Evolutionary conservation across 116 monocot genomes (phyloP).

Genomic region (Iris pallida): DNA sequence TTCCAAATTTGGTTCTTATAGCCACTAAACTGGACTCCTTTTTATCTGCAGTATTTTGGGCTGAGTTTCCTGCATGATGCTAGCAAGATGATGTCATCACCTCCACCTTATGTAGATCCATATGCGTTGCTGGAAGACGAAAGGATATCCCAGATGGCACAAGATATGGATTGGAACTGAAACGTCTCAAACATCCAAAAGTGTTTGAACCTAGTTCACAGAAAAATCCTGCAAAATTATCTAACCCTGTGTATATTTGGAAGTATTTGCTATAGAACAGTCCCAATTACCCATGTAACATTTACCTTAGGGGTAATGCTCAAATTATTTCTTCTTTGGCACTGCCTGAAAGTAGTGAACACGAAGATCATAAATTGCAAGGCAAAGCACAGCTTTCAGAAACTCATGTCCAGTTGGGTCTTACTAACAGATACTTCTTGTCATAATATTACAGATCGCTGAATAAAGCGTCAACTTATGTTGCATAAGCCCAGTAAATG

Average conservation of each 20-base stretch:
- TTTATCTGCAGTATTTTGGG: slow-evolving; percentile 65
- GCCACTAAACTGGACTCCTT: not conserved
- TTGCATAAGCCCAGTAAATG: too few relatives aligned
- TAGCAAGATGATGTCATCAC: slow-evolving; percentile 38
- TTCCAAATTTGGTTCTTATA: too few relatives aligned
- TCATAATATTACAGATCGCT: too few relatives aligned
- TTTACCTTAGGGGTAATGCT: not conserved
- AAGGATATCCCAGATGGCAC: slow-evolving; percentile 47
- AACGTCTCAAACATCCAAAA: not conserved
- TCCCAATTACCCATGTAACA: not conserved
- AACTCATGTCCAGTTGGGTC: too few relatives aligned
- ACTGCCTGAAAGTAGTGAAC: too few relatives aligned
- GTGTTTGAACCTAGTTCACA: not conserved
- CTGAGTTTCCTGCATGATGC: slow-evolving; percentile 78
- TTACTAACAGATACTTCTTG: too few relatives aligned
- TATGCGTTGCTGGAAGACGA: slow-evolving; percentile 73
- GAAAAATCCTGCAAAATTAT: slow-evolving; percentile 28
- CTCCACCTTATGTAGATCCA: slow-evolving; percentile 71
- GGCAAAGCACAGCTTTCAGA: too few relatives aligned
- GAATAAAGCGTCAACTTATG: too few relatives aligned
- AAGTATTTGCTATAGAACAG: not conserved
- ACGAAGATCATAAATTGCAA: too few relatives aligned
- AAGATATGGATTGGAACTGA: slow-evolving; percentile 27
- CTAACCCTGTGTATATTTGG: slow-evolving; percentile 14
- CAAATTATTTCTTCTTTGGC: too few relatives aligned